A percentile compares a stretch with the other conserved stretches of the same genome.
Evolutionary conservation across 164 flowering plant species (phyloP).

Genomic region (Stephania cephalantha): DNA sequence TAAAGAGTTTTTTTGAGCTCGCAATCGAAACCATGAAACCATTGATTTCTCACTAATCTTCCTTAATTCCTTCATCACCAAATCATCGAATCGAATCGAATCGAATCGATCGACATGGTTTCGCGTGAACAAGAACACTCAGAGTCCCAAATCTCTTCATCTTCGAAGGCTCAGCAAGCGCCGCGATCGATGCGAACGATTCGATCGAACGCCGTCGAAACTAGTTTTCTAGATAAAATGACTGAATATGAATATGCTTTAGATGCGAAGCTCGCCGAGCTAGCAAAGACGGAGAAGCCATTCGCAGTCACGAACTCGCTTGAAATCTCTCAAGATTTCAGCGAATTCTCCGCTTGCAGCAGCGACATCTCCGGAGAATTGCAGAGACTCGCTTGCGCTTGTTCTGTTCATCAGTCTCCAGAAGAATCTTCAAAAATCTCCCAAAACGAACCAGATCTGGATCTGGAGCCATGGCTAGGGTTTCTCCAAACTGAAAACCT

Average conservation of each 20-base stretch:
- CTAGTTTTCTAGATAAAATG: slow-evolving; percentile 17
- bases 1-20: neutral
- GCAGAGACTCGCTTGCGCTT: slow-evolving; percentile 51
- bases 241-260: slow-evolving; percentile 86
- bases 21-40: neutral
- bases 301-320: slow-evolving; percentile 27
- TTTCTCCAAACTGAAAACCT: slow-evolving; percentile 56
- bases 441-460: slow-evolving; percentile 9
- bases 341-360: slow-evolving; percentile 73
- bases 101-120: slow-evolving; percentile 5
- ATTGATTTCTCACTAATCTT: neutral
- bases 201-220: slow-evolving; percentile 55
- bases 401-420: too few relatives aligned
- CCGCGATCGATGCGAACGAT: slow-evolving; percentile 89
- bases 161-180: slow-evolving; percentile 14
- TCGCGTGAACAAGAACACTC: neutral
- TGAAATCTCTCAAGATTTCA: slow-evolving; percentile 63
- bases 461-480: slow-evolving; percentile 46
- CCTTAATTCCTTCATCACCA: neutral
- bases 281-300: slow-evolving; percentile 25
- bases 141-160: neutral
- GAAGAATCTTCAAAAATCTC: neutral
- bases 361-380: slow-evolving; percentile 93
- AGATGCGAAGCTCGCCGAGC: slow-evolving; percentile 68
- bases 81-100: neutral